phyloP scores from a whole-genome alignment of 768 basidiomycete genomes.

The Russula earlei region DNA sequence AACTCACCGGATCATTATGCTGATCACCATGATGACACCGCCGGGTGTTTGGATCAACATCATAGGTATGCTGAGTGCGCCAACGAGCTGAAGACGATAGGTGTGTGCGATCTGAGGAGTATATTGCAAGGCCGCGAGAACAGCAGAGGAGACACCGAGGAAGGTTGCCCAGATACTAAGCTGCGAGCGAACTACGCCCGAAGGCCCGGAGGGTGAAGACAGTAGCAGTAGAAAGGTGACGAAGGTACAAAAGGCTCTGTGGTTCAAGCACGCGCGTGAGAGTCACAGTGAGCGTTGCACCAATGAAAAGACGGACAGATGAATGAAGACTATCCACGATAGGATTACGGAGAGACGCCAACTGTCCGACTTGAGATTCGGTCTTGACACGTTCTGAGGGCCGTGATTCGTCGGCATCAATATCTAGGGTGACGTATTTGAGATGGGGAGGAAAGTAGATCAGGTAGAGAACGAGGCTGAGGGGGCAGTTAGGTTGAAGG shows the following conservation, averaged over 20 bases:
- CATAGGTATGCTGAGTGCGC: slow-evolving; percentile 89
- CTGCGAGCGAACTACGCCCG: slow-evolving; percentile 29
- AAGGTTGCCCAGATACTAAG: slow-evolving; percentile 69
- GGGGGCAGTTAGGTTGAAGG: neutral
- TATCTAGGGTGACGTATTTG: slow-evolving; percentile 49
- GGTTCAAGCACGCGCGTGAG: slow-evolving; percentile 9
- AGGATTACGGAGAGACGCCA: slow-evolving; percentile 76
- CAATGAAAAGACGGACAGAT: slow-evolving; percentile 50
- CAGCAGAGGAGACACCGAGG: slow-evolving; percentile 72
- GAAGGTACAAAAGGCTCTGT: slow-evolving; percentile 45
- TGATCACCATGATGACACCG: slow-evolving; percentile 75
- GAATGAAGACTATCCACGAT: slow-evolving; percentile 58
- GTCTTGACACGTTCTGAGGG: slow-evolving; percentile 38
- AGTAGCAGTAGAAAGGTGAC: slow-evolving; percentile 55
- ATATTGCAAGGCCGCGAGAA: slow-evolving; percentile 79
- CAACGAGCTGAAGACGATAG: slow-evolving; percentile 70
- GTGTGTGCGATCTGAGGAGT: slow-evolving; percentile 80
- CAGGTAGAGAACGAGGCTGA: slow-evolving; percentile 82
- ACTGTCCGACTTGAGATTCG: slow-evolving; percentile 45
- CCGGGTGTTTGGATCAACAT: slow-evolving; percentile 95
- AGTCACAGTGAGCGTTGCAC: neutral
- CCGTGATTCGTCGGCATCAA: slow-evolving; percentile 34
- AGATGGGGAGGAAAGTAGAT: slow-evolving; percentile 81
- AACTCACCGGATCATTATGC: slow-evolving; percentile 58
- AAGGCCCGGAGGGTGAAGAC: slow-evolving; percentile 33